phyloP scores from a whole-genome alignment of 495 filamentous ascomycete species.

The Astrothelium macrocarpum region DNA sequence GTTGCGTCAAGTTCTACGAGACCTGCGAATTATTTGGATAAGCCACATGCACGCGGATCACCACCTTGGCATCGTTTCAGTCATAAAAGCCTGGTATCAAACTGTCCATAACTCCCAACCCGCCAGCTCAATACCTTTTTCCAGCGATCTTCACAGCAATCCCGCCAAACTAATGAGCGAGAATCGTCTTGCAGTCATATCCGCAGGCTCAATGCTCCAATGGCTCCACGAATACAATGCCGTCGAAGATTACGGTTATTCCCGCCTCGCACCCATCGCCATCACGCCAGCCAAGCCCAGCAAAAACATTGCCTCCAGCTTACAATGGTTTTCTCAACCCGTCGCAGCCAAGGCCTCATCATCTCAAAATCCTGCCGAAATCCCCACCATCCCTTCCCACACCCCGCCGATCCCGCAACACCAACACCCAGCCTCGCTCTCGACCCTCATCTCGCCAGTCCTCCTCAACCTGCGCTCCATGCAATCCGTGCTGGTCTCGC shows the following conservation, averaged over 20 bases:
- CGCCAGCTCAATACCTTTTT: not conserved
- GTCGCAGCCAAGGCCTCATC: not conserved
- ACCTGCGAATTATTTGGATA: constrained; percentile 84
- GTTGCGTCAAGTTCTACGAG: constrained; percentile 57
- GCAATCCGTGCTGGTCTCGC: constrained; percentile 54
- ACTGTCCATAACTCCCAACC: constrained; percentile 32
- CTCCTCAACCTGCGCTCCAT: constrained; percentile 40
- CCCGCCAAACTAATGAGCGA: constrained; percentile 14
- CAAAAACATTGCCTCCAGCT: constrained; percentile 2
- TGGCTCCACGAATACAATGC: constrained; percentile 70
- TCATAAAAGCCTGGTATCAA: constrained; percentile 70
- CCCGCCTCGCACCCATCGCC: constrained; percentile 43
- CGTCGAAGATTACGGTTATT: constrained; percentile 68
- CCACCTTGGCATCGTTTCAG: constrained; percentile 69
- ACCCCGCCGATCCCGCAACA: not conserved
- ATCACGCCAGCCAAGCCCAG: constrained; percentile 15
- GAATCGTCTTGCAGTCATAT: constrained; percentile 49
- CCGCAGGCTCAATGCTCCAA: constrained; percentile 52
- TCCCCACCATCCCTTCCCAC: not conserved
- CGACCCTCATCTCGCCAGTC: constrained; percentile 10
- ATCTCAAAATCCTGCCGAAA: not conserved
- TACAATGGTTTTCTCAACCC: constrained; percentile 19
- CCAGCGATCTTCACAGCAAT: not conserved
- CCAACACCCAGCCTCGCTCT: not conserved
- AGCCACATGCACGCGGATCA: constrained; percentile 95